Base-by-base conservation (phyloP, 257 asterid genomes). In the Striga asiatica region DNA sequence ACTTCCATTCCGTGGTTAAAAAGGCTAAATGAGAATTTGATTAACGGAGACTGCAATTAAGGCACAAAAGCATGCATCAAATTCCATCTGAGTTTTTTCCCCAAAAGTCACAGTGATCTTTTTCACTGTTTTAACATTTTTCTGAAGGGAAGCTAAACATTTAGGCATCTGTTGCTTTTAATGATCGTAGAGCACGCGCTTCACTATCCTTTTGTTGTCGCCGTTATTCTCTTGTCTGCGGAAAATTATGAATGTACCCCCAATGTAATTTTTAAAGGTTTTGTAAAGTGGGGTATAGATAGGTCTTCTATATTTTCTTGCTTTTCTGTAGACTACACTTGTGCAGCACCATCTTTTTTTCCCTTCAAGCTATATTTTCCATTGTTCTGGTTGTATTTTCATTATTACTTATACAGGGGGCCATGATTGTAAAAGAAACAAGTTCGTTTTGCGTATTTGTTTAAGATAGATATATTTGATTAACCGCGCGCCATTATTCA, bases 231-330 rank as follows among this genome's bases (percentile, higher is more conserved):
- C 64, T 29, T 41, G 58, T 62, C 35, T 63, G 50, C 39, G 22
- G 66, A 54, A 28, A n/a, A 70, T 27, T 58, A 9, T 66, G 23
- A 31, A 50, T 59, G 54, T 56, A 8, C 1, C 11, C 50, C 35
- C 67, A 13, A 14, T 65, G 78, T 60, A 66, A 49, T 61, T 58
- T 62, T 27, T 61, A 25, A 32, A 70, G 79, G 72, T 55, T 56
- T 75, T 41, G 85, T 75, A 72, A 69, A 75, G 76, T 62, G 69
- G n/a, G 76, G 70, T 70, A 61, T 70, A 72, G 79, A 53, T 79
- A 54, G 75, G 61, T 45, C 32, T 62, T 39, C 41, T 1, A 12
- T 27, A 4, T 31, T 28, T 21, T 56, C n/a, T 38, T 51, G 35
- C 46, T 57, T 37, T 27, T n/a, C 2, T 14, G 32, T 6, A 8